Base-by-base conservation (phyloP, 2,329 filamentous ascomycete genomes). In the Epichloe hybrida region DNA sequence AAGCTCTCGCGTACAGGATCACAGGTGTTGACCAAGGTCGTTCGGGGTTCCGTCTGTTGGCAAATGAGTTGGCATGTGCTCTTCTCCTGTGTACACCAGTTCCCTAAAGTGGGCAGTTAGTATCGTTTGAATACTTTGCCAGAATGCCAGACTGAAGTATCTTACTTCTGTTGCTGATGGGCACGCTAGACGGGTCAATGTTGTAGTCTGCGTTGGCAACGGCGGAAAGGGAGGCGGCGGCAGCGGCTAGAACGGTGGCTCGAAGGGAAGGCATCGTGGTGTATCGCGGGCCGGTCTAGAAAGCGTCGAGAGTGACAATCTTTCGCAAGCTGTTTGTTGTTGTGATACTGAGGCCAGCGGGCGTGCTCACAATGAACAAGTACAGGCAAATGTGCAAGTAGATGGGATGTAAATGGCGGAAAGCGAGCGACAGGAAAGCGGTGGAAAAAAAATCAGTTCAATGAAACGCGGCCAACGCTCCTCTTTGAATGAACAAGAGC, bases 21-120 rank as follows among this genome's bases (percentile, higher is more conserved):
- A 64, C 86, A 91, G 7, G 73, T 72, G 69, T 91, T 90, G 55
- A 71, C 66, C 43, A 72, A 54, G 34, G 76, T 79, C 43, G 69
- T 73, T 64, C 75, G 62, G 57, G 72, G 65, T 61, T 74, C 65
- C 13, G 62, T 63, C 57, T 88, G 82, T 48, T 79, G 68, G 74
- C 86, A 90, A 67, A 90, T 86, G 56, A 82, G 67, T 12, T 84
- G 85, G 69, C 86, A 90, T 49, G 77, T 74, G 58, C 73, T 72
- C 56, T 61, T 70, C 68, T 89, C 80, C 57, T 74, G 72, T 27
- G 64, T 53, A 66, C 86, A 91, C 86, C 86, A 91, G 11, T 62
- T 61, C 53, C 73, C 79, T 82, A 52, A 12, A 31, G 4, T 3
- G 41, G 46, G 50, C 20, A 7, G 8, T 17, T 17, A 65, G 60